These are phyloP conservation scores for Chlorella sp. DNA, from an alignment of 139 green algal species.

Conservation along the genomic window DNA sequence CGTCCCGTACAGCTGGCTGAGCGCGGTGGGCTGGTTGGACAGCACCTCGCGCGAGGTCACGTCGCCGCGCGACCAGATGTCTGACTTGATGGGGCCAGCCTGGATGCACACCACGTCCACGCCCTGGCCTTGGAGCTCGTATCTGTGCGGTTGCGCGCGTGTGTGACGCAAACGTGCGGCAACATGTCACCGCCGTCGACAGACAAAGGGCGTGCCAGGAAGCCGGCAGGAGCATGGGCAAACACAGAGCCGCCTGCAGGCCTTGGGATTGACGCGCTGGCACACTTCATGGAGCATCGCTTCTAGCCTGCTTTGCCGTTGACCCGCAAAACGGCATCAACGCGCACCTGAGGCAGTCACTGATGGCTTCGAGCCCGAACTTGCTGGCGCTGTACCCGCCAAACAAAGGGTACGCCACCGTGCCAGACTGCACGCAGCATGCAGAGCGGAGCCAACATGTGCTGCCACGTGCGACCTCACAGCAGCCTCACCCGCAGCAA, in stretches of 20 bases:
- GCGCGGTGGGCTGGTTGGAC: neutral
- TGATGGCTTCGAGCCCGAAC: slow-evolving; percentile 25
- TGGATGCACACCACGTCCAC: slow-evolving; percentile 12
- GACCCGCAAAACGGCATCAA: neutral
- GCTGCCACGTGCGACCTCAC: too few species aligned
- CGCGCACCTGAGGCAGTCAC: slow-evolving; percentile 15
- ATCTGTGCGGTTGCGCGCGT: too few species aligned
- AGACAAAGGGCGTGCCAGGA: too few species aligned
- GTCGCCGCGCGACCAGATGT: slow-evolving; percentile 1
- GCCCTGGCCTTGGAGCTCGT: slow-evolving; percentile 7
- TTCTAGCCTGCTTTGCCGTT: neutral
- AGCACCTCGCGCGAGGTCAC: neutral
- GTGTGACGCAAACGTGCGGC: too few species aligned
- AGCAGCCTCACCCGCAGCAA: too few species aligned
- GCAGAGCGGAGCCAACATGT: too few species aligned
- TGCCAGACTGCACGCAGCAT: slow-evolving; percentile 10
- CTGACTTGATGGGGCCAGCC: slow-evolving; percentile 11
- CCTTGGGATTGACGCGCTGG: neutral
- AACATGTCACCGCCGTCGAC: too few species aligned
- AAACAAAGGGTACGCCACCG: slow-evolving; percentile 18
- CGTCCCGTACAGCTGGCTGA: slow-evolving; percentile 1
- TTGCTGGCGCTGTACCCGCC: slow-evolving; percentile 18
- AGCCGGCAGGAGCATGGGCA: too few species aligned
- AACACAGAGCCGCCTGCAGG: too few species aligned
- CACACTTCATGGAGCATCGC: neutral